Base-by-base conservation (phyloP, 768 basidiomycete genomes). In the Phallus indusiatus region DNA sequence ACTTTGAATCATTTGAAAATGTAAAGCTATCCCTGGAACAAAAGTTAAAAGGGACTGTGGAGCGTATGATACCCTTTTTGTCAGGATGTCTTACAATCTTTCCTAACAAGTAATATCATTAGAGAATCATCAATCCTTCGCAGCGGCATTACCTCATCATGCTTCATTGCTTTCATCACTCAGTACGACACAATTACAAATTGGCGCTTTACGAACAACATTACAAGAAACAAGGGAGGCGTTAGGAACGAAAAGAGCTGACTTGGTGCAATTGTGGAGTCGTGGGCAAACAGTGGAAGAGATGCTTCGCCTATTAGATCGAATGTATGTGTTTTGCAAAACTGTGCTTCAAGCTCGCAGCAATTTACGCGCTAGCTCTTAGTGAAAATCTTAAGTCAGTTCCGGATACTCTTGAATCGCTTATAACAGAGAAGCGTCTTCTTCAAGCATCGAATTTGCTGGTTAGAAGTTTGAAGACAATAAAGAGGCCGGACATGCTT, bases 341-440 rank as follows among this genome's bases (percentile, higher is more conserved):
- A 42, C n/a, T 54, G 53, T 47, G 50, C 61, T 65, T 16, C 61
- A 67, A 66, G 62, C 64, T 47, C 28, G 28, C 28, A 28, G 46
- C 49, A 48, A 60, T 54, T 37, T 35, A 47, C 65, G 28, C 7
- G 28, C 28, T 7, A 28, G 28, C 28, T 7, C 7, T 28, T 28
- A 97, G 94, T 49, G 96, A 99, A 68, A 80, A 88, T 65, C 74
- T 99, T 46, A 94, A 93, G 71, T 78, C 85, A 48, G 85, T 98
- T 3, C 95, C 96, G 7, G 96, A 98, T 66, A 78, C 84, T 18
- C 76, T 99, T 20, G 96, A 99, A 71, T 85, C 88, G 2, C 74
- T 98, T n/a, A 91, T 97, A 67, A 91, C 94, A 4, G 96, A 98
- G 71, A 98, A 98, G 69, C 83, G 90, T 12, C 80, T 97, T 48